phyloP scores from a whole-genome alignment of 352 stramenopile genomes.

The Halophytophthora batemanensis region DNA sequence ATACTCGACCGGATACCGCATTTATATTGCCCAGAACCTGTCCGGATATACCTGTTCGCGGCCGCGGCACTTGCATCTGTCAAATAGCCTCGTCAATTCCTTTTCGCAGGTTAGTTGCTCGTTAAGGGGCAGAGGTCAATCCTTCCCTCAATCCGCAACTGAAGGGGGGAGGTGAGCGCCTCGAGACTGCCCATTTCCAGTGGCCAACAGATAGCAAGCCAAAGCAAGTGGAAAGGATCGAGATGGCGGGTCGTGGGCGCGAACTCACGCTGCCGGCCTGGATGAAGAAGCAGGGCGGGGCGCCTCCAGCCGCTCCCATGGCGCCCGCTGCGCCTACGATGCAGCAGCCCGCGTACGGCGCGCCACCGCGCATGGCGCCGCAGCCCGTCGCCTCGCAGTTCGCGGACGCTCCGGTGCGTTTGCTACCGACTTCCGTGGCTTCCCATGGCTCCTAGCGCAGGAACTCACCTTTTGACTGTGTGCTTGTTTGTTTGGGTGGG shows the following conservation, averaged over 20 bases:
- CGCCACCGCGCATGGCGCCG: constrained; percentile 10
- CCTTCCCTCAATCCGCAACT: no score
- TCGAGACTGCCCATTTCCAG: no score
- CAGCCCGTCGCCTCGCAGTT: constrained; percentile 47
- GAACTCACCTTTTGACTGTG: constrained; percentile 1
- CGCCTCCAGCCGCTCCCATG: constrained; percentile 6
- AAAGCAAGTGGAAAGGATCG: no score
- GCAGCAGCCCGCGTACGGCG: constrained; percentile 4
- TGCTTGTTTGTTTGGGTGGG: neutral
- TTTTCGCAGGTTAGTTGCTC: no score
- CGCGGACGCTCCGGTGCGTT: constrained; percentile 51
- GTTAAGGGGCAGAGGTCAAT: no score
- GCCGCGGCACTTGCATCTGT: no score
- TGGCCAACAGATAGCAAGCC: no score
- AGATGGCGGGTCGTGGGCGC: constrained; percentile 71
- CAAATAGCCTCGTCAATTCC: no score
- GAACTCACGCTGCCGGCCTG: constrained; percentile 85
- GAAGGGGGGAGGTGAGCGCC: no score
- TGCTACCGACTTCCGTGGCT: neutral
- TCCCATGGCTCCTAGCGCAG: neutral
- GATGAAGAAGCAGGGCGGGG: constrained; percentile 81
- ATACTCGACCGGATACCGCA: no score
- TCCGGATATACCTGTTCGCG: no score
- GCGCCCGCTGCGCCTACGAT: constrained; percentile 8
- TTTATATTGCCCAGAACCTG: no score